A percentile compares a stretch with the other conserved stretches of the same genome.
phyloP scores from a whole-genome alignment of 768 basidiomycete genomes.

The Daedaleopsis sinensis region DNA sequence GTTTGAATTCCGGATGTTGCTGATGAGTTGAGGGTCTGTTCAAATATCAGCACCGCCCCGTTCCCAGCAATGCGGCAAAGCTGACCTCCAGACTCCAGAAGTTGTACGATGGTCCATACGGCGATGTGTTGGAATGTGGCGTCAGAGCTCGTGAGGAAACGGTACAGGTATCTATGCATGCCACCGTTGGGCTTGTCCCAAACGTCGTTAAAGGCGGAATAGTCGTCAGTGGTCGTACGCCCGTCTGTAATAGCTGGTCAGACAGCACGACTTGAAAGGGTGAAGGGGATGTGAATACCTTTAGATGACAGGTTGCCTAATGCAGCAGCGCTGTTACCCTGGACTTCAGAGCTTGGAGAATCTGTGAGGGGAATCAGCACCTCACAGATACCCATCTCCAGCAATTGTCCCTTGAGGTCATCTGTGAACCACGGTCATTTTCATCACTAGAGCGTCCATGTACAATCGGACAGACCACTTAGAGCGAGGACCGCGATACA shows the following conservation, averaged over 20 bases:
- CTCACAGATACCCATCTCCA: constrained; percentile 99
- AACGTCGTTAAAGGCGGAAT: constrained; percentile 95
- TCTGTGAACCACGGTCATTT: constrained; percentile 50
- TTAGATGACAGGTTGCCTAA: constrained; percentile 97
- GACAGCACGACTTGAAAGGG: background rate
- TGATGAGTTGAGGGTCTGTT: constrained; percentile 84
- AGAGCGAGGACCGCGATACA: constrained; percentile 96
- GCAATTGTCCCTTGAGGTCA: constrained; percentile 92
- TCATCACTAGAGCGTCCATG: background rate
- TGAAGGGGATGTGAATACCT: constrained; percentile 48
- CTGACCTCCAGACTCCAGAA: constrained; percentile 92
- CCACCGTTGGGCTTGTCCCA: constrained; percentile 99
- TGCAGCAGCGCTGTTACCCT: constrained; percentile 97
- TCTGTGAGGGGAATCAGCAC: constrained; percentile 96
- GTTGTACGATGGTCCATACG: constrained; percentile 98
- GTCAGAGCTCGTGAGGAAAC: constrained; percentile 91
- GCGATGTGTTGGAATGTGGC: constrained; percentile 99
- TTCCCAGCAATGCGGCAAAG: background rate
- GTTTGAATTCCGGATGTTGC: constrained; percentile 85
- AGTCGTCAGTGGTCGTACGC: constrained; percentile 79
- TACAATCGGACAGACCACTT: constrained; percentile 66
- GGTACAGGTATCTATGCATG: constrained; percentile 91
- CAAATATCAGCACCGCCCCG: background rate
- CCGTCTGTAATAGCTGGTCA: constrained; percentile 54
- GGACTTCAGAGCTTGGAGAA: constrained; percentile 95